phyloP scores from a whole-genome alignment of 441 rosid genomes.

The Croton setiger region DNA sequence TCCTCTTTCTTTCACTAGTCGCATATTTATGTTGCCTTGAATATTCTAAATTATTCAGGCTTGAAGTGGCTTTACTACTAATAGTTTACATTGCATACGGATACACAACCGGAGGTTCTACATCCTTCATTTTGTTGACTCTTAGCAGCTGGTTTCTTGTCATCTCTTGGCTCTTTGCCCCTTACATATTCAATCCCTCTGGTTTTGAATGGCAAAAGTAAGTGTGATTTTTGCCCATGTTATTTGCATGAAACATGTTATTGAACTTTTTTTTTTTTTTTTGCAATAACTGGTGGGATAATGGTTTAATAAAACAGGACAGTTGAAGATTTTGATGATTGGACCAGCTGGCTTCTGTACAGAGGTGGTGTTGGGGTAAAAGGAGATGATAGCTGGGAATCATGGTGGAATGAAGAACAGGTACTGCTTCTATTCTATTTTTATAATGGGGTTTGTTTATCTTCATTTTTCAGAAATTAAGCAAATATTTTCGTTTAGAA shows the following conservation, averaged over 20 bases:
- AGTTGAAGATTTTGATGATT: conserved; percentile 94
- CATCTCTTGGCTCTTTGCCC: conserved; percentile 96
- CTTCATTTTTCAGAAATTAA: background rate
- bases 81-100: conserved; percentile 92
- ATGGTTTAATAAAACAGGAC: conserved; percentile 50
- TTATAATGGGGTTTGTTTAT: background rate
- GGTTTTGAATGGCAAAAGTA: conserved; percentile 99
- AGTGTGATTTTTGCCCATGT: conserved; percentile 22
- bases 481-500: background rate
- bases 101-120: conserved; percentile 65
- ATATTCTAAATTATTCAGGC: conserved; percentile 38
- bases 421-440: conserved; percentile 29
- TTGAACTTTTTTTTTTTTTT: background rate
- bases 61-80: conserved; percentile 93
- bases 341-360: conserved; percentile 94
- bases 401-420: conserved; percentile 99
- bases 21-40: conserved; percentile 4
- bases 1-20: background rate
- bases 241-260: background rate
- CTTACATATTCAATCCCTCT: conserved; percentile 94
- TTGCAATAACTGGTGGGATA: background rate
- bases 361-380: conserved; percentile 98
- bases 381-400: conserved; percentile 98
- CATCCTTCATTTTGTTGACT: conserved; percentile 70
- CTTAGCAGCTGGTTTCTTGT: conserved; percentile 98